Base-by-base conservation (phyloP, 2,329 filamentous ascomycete genomes). In the Exophiala dermatitidis region DNA sequence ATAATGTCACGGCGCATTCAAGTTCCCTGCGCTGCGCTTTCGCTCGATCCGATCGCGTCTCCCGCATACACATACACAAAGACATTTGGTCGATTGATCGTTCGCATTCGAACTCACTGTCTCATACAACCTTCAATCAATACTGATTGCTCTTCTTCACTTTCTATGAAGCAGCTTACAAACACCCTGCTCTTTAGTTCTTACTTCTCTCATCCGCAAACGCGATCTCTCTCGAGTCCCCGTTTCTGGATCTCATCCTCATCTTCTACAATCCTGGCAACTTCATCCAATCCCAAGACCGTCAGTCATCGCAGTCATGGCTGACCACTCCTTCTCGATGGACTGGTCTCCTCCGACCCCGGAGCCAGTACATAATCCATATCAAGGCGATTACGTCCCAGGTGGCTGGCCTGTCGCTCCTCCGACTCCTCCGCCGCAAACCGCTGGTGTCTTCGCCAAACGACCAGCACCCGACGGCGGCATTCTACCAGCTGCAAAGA, bases 321-420 rank as follows among this genome's bases (percentile, higher is more conserved):
- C 55, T 54, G 58, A 60, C 57, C 9, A 34, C 31, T 57, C 53
- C n/a, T 57, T 52, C 41, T 49, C 54, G 49, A 60, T 60, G 58
- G 58, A 60, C 52, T 60, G 58, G 58, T 44, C 31, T 49, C 55
- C 58, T 53, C 42, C 53, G 6, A 58, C 55, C 43, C 55, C 58
- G 33, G 29, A 34, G 30, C 55, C 55, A 34, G 28, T 19, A 1
- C 40, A 50, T 50, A 52, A 58, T 40, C 58, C 58, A 4, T 60
- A 60, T 31, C 47, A 52, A 32, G 44, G 30, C 29, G 34, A 51
- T 12, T 58, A 60, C 44, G 46, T 60, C 7, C 58, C 58, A 31
- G 58, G 58, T 32, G 58, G 58, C n/a, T 60, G 58, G 58, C 52
- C 54, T 32, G 52, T 42, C 12, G 44, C 50, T 8, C 37, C 46